Percentiles rank a stretch among this genome's conserved stretches.
Evolutionary conservation across 148 eudicot genomes (phyloP).

Genomic region (Drosera capensis): DNA sequence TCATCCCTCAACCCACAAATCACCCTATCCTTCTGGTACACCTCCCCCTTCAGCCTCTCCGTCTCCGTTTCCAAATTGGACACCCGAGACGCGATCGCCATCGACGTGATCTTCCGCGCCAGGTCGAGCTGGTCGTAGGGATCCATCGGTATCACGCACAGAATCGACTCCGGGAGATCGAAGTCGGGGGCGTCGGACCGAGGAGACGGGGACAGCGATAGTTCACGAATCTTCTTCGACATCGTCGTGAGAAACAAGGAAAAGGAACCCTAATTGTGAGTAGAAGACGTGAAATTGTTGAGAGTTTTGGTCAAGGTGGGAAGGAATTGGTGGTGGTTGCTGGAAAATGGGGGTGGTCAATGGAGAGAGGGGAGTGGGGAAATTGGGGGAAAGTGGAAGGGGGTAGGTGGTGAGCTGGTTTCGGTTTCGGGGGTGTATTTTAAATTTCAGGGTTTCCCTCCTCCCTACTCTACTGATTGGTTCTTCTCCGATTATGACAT

Average conservation of each 20-base stretch:
- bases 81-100: slow-evolving; percentile 90
- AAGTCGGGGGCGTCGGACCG: slow-evolving; percentile 28
- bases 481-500: too few species aligned
- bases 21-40: slow-evolving; percentile 36
- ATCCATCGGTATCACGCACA: slow-evolving; percentile 78
- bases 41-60: slow-evolving; percentile 24
- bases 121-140: slow-evolving; percentile 89
- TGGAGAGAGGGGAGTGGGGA: too few species aligned
- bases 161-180: slow-evolving; percentile 43
- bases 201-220: too few species aligned
- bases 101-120: slow-evolving; percentile 87
- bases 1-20: slow-evolving; percentile 44
- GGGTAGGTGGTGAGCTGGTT: too few species aligned
- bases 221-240: too few species aligned
- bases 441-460: too few species aligned
- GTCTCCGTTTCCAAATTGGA: slow-evolving; percentile 69
- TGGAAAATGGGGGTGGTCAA: too few species aligned
- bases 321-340: too few species aligned
- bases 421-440: too few species aligned
- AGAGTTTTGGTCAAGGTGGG: background rate
- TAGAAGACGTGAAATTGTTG: background rate
- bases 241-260: slow-evolving; percentile 6
- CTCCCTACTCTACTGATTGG: too few species aligned
- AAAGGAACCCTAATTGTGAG: slow-evolving; percentile 14
- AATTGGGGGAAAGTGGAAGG: too few species aligned